Evolutionary conservation across 2,329 filamentous ascomycete species (phyloP).

Genomic region (Bipolaris zeicola): DNA sequence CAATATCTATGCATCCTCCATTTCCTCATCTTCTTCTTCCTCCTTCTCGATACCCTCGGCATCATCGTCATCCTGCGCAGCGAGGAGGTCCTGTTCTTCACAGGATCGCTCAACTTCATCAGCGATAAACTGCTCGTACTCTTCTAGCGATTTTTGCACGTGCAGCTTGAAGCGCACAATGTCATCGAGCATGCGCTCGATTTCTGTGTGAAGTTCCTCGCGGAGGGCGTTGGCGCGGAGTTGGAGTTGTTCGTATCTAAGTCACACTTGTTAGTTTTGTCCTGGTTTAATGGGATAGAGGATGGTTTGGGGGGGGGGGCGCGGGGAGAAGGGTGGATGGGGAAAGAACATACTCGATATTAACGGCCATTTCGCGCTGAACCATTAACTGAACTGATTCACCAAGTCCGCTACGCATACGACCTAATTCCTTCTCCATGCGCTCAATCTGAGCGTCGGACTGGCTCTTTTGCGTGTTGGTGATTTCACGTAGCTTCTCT

Average conservation of each 20-base stretch:
- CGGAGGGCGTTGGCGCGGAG: constrained; percentile 80
- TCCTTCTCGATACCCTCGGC: constrained; percentile 33
- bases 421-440: constrained; percentile 97
- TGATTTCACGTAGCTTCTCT: constrained; percentile 87
- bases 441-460: constrained; percentile 96
- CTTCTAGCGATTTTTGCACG: constrained; percentile 87
- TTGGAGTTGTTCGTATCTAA: constrained; percentile 88
- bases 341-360: constrained; percentile 75
- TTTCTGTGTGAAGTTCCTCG: constrained; percentile 97
- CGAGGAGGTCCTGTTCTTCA: constrained; percentile 54
- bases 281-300: too few relatives aligned
- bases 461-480: constrained; percentile 82
- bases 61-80: constrained; percentile 38
- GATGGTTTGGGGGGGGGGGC: neutral
- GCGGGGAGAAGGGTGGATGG: too few relatives aligned
- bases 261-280: constrained; percentile 3
- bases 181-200: constrained; percentile 94
- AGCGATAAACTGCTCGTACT: constrained; percentile 91
- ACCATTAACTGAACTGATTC: constrained; percentile 92
- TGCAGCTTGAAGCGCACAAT: constrained; percentile 99
- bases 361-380: constrained; percentile 93
- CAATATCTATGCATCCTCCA: neutral
- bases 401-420: constrained; percentile 81
- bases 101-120: constrained; percentile 80
- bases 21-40: neutral